phyloP scores from a whole-genome alignment of 1,139 yeast species.

The Magnusiomyces tetraspermus region DNA sequence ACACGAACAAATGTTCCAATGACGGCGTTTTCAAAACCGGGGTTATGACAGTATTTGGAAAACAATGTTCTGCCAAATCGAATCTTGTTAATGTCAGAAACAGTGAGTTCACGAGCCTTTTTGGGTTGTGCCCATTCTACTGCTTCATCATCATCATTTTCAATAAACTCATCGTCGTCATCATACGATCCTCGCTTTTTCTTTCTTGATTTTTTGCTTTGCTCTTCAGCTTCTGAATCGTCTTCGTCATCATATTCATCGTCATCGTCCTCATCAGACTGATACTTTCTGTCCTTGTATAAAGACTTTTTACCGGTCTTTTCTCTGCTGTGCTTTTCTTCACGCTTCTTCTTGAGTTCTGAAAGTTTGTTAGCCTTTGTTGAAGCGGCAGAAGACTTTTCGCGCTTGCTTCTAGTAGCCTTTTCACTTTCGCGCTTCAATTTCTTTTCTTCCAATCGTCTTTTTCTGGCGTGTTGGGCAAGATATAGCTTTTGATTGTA shows the following conservation, averaged over 20 bases:
- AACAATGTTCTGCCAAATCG: conserved; percentile 71
- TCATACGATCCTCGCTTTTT: conserved; percentile 24
- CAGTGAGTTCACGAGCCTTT: conserved; percentile 34
- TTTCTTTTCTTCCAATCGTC: conserved; percentile 37
- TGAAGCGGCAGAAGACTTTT: conserved; percentile 26
- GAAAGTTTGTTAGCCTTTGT: conserved; percentile 56
- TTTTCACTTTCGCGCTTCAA: conserved; percentile 29
- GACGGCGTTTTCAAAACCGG: conserved; percentile 61
- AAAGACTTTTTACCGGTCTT: conserved; percentile 19
- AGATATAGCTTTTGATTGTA: conserved; percentile 74
- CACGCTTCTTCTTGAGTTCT: conserved; percentile 80
- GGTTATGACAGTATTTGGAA: conserved; percentile 69
- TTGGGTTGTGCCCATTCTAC: conserved; percentile 46
- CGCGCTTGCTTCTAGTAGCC: conserved; percentile 20
- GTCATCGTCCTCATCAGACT: conserved; percentile 23
- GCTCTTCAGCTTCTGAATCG: background rate
- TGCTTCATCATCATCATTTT: conserved; percentile 27
- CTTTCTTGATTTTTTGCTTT: conserved; percentile 19
- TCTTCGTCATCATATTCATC: conserved; percentile 20
- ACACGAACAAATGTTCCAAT: conserved; percentile 74
- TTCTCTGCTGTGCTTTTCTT: conserved; percentile 39
- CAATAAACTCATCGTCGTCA: conserved; percentile 19
- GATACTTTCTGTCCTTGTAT: conserved; percentile 16
- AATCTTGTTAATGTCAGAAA: conserved; percentile 57
- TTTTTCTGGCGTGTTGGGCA: conserved; percentile 65